Evolutionary conservation across 352 stramenopile genomes (phyloP), one percentile per base, ranked within the genome.

Genomic region (Phytopythium oedochilum): DNA sequence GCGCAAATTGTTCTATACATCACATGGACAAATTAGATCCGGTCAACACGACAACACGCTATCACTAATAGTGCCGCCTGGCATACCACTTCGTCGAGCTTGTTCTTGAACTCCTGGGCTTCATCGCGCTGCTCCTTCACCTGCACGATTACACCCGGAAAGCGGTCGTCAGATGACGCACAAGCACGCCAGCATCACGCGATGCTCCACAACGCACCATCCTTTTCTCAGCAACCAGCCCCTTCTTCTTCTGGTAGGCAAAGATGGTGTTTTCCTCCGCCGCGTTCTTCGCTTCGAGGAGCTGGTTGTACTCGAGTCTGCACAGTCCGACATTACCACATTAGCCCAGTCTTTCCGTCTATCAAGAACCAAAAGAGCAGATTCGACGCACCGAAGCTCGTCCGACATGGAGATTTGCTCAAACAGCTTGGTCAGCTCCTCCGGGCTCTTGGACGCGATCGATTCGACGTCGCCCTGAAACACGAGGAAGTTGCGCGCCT

Each of bases 391-490:
- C 80, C 68, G 87, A 2, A 94, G 68, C 48, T 98, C 92, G 20
- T 89, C 77, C 11, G 89, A 98, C 20, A 85, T 86, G 23, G 87
- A 97, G 28, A 99, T 97, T 66, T 99, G 88, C 71, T 99, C 97
- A 59, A 99, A 97, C 6, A 99, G 76, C 67, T 97, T 92, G 1
- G 97, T 98, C 22, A 99, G 73, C 59, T 99, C 90, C 10, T 96
- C 85, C 0, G 97, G 96, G 53, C 83, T 96, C 65, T 98, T 99
- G 36, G 89, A 94, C 1, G 97, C 96, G 53, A 99, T 96, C 26
- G 83, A 95, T 71, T 99, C 97, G 25, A 99, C 97, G 71, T 99
- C 97, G 36, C 97, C 97, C 56, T 99, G 97, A 72, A 99, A 99
- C 7, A 99, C 97, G 9, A 99, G 65, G 64, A 99, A 99, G 72